These are phyloP conservation scores for Mycena alexandri DNA, from an alignment of 768 basidiomycete genomes.

Conservation along the genomic window DNA sequence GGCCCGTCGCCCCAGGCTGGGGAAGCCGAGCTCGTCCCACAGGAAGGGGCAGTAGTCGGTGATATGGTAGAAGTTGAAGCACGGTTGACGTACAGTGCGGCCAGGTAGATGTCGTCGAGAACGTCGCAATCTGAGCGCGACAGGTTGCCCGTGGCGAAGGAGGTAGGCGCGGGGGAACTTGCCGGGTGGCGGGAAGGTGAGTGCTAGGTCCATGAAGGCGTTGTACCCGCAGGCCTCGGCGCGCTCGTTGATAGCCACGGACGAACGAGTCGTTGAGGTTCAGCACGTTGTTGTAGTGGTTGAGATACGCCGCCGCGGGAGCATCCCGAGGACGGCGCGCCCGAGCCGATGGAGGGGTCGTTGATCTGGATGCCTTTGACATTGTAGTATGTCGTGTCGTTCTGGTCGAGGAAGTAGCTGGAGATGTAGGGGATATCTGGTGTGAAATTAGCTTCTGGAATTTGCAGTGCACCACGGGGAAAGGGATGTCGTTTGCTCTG, in stretches of 20 bases:
- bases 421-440: conserved; percentile 25
- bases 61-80: conserved; percentile 24
- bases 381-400: conserved; percentile 19
- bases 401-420: conserved; percentile 18
- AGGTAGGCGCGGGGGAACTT: conserved; percentile 23
- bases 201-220: conserved; percentile 19
- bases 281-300: conserved; percentile 25
- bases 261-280: conserved; percentile 25
- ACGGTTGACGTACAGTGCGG: conserved; percentile 20
- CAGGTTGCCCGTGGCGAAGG: conserved; percentile 18
- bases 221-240: conserved; percentile 25
- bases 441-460: conserved; percentile 12
- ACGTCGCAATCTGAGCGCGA: conserved; percentile 18
- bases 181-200: conserved; percentile 25
- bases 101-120: conserved; percentile 15
- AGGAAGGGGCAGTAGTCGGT: conserved; percentile 26
- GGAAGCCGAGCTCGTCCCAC: conserved; percentile 16
- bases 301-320: conserved; percentile 23
- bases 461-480: no score
- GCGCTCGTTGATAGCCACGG: conserved; percentile 18
- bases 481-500: no score
- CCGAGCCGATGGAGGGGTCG: conserved; percentile 15
- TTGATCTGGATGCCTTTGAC: conserved; percentile 21
- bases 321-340: conserved; percentile 10
- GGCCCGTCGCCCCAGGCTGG: conserved; percentile 15